Conservation (phyloP, 2,329 filamentous ascomycete genomes). For the Claviceps sp. region DNA sequence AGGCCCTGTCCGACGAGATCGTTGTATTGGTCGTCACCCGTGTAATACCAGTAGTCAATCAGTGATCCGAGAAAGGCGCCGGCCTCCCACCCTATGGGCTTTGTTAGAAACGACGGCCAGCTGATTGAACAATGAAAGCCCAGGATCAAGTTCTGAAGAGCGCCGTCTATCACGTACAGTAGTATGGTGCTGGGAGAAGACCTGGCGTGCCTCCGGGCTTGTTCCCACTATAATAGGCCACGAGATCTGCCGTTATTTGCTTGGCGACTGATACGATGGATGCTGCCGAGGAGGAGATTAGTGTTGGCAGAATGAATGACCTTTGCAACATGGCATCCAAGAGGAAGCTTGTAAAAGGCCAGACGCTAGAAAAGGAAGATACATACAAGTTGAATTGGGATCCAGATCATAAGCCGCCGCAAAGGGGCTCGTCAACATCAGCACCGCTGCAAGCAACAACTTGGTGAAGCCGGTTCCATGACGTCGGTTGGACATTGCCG, state of each 20-base stretch:
- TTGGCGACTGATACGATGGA: constrained; percentile 36
- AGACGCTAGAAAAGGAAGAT: background rate
- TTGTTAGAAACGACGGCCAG: background rate
- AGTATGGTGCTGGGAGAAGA: constrained; percentile 39
- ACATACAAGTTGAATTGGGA: constrained; percentile 22
- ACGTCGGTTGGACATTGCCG: background rate
- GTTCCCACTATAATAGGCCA: constrained; percentile 30
- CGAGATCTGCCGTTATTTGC: constrained; percentile 36
- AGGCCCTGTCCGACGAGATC: constrained; percentile 52
- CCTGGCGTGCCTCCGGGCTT: constrained; percentile 37
- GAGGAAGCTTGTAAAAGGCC: background rate
- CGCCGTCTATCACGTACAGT: constrained; percentile 27
- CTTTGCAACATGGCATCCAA: background rate
- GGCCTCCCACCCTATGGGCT: constrained; percentile 50
- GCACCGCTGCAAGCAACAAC: background rate
- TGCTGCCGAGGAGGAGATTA: constrained; percentile 19
- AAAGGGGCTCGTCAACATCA: constrained; percentile 10
- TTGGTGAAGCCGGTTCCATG: background rate
- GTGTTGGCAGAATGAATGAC: background rate
- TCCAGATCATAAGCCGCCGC: constrained; percentile 23
- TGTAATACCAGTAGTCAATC: constrained; percentile 78
- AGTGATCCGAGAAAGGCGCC: constrained; percentile 59
- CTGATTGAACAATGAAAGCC: too few relatives aligned
- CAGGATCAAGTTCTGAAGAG: background rate
- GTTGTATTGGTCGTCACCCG: constrained; percentile 60